A percentile compares a stretch with the other conserved stretches of the same genome.
phyloP scores from a whole-genome alignment of 768 basidiomycete species.

The Russula foetens region DNA sequence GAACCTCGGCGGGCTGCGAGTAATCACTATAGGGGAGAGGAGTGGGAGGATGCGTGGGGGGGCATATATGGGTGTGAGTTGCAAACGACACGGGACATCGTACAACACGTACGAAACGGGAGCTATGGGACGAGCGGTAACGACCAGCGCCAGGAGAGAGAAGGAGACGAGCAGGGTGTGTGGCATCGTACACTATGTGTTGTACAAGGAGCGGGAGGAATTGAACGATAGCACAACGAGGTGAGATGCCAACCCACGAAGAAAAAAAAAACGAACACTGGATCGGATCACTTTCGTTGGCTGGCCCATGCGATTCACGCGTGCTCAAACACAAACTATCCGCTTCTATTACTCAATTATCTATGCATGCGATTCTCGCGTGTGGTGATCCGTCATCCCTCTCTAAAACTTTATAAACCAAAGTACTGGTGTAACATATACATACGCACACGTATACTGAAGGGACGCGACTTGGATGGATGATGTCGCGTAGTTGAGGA shows the following conservation, averaged over 20 bases:
- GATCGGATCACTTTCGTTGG: background rate
- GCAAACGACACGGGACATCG: constrained; percentile 24
- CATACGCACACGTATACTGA: too few relatives aligned
- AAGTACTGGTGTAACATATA: too few relatives aligned
- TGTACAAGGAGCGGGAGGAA: background rate
- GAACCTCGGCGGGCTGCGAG: constrained; percentile 21
- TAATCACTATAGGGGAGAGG: constrained; percentile 4
- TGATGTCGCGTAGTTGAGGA: too few relatives aligned
- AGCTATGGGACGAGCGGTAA: constrained; percentile 34
- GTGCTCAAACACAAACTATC: background rate
- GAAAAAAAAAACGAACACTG: background rate
- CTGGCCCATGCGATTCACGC: background rate
- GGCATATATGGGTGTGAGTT: background rate
- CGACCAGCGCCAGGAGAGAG: constrained; percentile 38
- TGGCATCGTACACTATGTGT: constrained; percentile 26
- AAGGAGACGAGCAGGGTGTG: constrained; percentile 32
- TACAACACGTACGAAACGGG: constrained; percentile 20
- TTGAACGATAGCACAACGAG: background rate
- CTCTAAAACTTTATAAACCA: background rate
- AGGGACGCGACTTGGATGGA: too few relatives aligned
- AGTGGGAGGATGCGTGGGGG: too few relatives aligned
- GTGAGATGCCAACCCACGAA: background rate
- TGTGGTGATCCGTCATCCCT: background rate
- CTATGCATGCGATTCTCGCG: background rate
- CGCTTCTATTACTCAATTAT: background rate